These are phyloP conservation scores for Penicillium atrosanguineum DNA, from an alignment of 495 filamentous ascomycete genomes.

Conservation along the genomic window DNA sequence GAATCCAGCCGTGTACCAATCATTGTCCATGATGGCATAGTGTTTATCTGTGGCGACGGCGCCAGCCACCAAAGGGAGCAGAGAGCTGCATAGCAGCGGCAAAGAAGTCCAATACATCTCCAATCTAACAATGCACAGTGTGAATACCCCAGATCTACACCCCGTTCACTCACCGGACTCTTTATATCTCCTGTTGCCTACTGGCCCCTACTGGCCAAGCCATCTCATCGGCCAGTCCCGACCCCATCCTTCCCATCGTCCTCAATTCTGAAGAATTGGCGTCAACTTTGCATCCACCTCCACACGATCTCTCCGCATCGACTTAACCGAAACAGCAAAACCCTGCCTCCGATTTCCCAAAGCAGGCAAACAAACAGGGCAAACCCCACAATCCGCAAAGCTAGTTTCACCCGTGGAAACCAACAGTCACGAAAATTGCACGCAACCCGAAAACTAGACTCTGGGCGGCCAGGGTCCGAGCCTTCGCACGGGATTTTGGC, in stretches of 20 bases:
- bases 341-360: conserved; percentile 20
- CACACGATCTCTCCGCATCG: conserved; percentile 18
- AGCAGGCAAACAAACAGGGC: conserved; percentile 1
- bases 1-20: conserved; percentile 33
- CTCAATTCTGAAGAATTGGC: conserved; percentile 6
- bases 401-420: conserved; percentile 2
- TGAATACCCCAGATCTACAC: background rate
- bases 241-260: background rate
- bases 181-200: conserved; percentile 17
- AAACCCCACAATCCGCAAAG: conserved; percentile 1
- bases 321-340: conserved; percentile 11
- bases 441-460: background rate
- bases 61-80: conserved; percentile 13
- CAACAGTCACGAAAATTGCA: background rate
- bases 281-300: conserved; percentile 6
- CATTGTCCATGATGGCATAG: conserved; percentile 35
- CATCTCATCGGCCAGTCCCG: conserved; percentile 7
- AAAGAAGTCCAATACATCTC: conserved; percentile 18
- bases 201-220: background rate
- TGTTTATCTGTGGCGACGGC: conserved; percentile 15
- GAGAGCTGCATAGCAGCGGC: conserved; percentile 15
- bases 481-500: background rate
- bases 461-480: background rate
- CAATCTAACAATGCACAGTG: background rate
- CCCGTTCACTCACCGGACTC: conserved; percentile 7